phyloP scores from a whole-genome alignment of 805 yeast genomes.

The Pichia sporocuriosa region DNA sequence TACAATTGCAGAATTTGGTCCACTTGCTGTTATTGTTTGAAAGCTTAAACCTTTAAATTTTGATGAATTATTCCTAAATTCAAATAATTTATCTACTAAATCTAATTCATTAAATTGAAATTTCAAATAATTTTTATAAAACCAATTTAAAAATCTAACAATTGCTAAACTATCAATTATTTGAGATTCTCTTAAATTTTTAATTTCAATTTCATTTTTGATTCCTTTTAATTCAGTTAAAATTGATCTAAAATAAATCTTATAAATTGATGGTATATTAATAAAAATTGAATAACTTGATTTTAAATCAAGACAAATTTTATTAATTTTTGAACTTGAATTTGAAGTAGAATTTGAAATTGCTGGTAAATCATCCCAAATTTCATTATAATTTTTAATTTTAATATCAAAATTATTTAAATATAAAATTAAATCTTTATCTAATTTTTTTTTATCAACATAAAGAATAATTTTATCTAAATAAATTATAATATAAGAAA shows the following conservation, averaged over 20 bases:
- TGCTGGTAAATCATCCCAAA: conserved; percentile 50
- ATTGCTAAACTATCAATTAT: conserved; percentile 77
- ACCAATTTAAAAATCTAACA: conserved; percentile 73
- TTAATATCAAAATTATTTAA: conserved; percentile 18
- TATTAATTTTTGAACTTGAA: neutral
- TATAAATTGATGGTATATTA: conserved; percentile 22
- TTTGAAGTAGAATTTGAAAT: conserved; percentile 16
- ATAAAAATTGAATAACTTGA: conserved; percentile 26
- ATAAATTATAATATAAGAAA: conserved; percentile 50
- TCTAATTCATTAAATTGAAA: conserved; percentile 42
- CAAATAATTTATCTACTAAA: conserved; percentile 48
- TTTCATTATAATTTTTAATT: conserved; percentile 46
- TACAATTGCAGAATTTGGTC: conserved; percentile 67
- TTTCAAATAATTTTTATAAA: conserved; percentile 50
- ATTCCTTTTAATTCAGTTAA: conserved; percentile 62
- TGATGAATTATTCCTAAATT: conserved; percentile 34
- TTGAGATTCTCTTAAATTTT: conserved; percentile 71
- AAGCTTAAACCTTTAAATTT: conserved; percentile 65
- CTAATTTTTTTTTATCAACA: conserved; percentile 37
- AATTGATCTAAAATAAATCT: conserved; percentile 22
- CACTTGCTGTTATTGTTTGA: conserved; percentile 71
- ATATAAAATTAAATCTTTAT: conserved; percentile 18
- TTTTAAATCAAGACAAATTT: conserved; percentile 20
- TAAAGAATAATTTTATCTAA: conserved; percentile 33
- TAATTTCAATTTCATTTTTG: conserved; percentile 67